Evolutionary conservation across 495 filamentous ascomycete genomes (phyloP).

Genomic region (Tuber calosporum): DNA sequence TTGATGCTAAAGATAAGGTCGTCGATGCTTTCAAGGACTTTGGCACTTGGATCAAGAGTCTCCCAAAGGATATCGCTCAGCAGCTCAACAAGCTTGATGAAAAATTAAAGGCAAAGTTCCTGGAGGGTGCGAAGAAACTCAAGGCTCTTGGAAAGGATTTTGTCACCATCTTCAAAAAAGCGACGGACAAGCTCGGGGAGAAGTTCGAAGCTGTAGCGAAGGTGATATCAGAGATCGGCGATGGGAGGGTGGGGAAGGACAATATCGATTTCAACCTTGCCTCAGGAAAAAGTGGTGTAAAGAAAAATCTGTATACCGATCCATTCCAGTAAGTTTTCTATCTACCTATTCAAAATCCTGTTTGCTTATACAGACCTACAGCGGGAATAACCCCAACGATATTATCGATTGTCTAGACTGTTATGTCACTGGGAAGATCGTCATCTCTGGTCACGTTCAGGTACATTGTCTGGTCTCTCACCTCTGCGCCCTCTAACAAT

Average conservation of each 20-base stretch:
- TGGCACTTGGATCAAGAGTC: neutral
- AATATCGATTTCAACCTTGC: constrained; percentile 12
- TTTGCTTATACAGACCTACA: neutral
- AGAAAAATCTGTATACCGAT: constrained; percentile 13
- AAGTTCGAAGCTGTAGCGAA: neutral
- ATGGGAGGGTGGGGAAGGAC: constrained; percentile 10
- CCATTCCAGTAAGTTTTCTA: neutral
- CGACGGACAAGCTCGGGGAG: neutral
- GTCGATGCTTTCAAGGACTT: neutral
- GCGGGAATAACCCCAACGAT: neutral
- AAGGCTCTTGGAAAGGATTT: neutral
- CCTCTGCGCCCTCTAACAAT: neutral
- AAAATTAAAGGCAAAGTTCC: neutral
- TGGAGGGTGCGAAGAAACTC: neutral
- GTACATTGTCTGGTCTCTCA: neutral
- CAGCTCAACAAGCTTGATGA: neutral
- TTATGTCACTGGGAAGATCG: constrained; percentile 13
- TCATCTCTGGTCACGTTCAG: constrained; percentile 15
- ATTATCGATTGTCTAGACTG: constrained; percentile 16
- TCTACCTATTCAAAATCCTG: neutral
- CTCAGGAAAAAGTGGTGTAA: constrained; percentile 1
- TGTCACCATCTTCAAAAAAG: neutral
- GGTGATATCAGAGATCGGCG: neutral
- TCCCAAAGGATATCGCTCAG: neutral
- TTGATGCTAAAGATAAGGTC: constrained; percentile 6